phyloP scores from a whole-genome alignment of 345 rosid genomes.

The Eucalyptus regnans region DNA sequence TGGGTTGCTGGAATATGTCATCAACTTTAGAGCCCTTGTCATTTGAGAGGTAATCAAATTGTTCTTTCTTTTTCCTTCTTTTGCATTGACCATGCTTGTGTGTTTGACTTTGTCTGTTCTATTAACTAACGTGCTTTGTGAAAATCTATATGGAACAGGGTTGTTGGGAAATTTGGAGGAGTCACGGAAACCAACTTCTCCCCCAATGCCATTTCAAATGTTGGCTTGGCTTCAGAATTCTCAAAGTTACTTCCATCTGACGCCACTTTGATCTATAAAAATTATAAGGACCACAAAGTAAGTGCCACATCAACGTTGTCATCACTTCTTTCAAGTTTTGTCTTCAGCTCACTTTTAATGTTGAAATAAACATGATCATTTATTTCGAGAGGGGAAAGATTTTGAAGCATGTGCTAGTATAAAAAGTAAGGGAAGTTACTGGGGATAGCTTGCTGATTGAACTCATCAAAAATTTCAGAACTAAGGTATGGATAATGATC shows the following conservation, averaged over 20 bases:
- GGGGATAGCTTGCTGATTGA: slow-evolving; percentile 64
- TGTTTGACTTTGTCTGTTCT: background rate
- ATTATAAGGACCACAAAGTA: slow-evolving; percentile 44
- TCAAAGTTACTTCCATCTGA: slow-evolving; percentile 41
- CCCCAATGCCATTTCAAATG: slow-evolving; percentile 70
- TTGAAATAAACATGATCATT: background rate
- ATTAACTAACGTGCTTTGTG: background rate
- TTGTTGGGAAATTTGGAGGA: slow-evolving; percentile 4
- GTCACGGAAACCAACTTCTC: slow-evolving; percentile 35
- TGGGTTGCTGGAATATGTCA: slow-evolving; percentile 53
- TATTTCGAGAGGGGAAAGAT: slow-evolving; percentile 43
- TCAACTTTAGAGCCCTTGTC: slow-evolving; percentile 46
- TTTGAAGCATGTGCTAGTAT: slow-evolving; percentile 41
- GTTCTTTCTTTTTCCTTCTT: background rate
- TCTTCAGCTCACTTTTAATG: background rate
- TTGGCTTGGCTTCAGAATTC: slow-evolving; percentile 48
- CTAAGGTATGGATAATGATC: slow-evolving; percentile 14
- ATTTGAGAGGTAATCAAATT: background rate
- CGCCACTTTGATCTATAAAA: slow-evolving; percentile 30
- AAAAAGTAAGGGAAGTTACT: slow-evolving; percentile 34
- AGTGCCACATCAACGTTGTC: background rate
- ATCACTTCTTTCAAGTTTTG: background rate
- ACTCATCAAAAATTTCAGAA: slow-evolving; percentile 44
- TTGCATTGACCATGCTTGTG: background rate
- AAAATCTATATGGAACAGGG: slow-evolving; percentile 5